Evolutionary conservation across 1,139 yeast genomes (phyloP).

Genomic region (Taiozyma sp.): DNA sequence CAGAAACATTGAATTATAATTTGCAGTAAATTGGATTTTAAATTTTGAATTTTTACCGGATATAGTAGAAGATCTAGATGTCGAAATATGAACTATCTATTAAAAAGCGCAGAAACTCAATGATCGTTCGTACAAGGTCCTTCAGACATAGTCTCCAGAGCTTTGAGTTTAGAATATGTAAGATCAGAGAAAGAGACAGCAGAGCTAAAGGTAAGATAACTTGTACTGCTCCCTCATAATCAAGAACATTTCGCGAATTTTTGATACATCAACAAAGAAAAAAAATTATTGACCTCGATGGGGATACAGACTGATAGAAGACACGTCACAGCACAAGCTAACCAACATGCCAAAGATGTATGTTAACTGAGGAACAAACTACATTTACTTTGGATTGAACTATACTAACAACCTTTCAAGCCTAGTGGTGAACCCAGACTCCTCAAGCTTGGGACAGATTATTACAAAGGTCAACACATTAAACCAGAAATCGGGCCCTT

Average conservation of each 20-base stretch:
- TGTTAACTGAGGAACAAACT: background rate
- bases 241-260: background rate
- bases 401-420: constrained; percentile 3
- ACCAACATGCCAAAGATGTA: background rate
- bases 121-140: too few relatives aligned
- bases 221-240: too few relatives aligned
- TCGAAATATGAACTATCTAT: too few relatives aligned
- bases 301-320: background rate
- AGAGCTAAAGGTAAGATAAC: too few relatives aligned
- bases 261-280: background rate
- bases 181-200: too few relatives aligned
- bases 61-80: too few relatives aligned
- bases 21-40: too few relatives aligned
- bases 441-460: constrained; percentile 9
- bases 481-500: constrained; percentile 57
- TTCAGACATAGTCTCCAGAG: too few relatives aligned
- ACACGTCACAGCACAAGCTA: background rate
- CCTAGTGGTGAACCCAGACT: constrained; percentile 16
- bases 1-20: too few relatives aligned
- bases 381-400: background rate
- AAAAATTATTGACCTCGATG: background rate
- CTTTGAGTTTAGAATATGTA: too few relatives aligned
- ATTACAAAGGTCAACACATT: constrained; percentile 41
- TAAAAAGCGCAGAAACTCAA: too few relatives aligned
- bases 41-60: too few relatives aligned